These are phyloP conservation scores for Ascochyta rabiei DNA, from an alignment of 2,329 filamentous ascomycete genomes.

Conservation along the genomic window DNA sequence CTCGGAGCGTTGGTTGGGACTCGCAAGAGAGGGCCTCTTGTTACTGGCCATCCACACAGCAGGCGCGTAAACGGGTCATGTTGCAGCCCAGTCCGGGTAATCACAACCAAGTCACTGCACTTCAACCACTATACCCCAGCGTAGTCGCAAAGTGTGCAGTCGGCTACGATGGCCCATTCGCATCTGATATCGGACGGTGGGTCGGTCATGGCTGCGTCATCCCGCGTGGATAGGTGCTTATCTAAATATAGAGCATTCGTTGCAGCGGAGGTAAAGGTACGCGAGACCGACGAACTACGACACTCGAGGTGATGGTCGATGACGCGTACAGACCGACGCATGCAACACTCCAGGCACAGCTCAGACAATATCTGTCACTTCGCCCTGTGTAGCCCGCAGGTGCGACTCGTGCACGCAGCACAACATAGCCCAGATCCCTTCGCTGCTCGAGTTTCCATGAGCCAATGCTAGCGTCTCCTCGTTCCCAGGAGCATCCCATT, in stretches of 20 bases:
- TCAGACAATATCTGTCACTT: neutral
- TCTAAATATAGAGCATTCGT: slow-evolving; percentile 14
- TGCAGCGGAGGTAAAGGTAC: slow-evolving; percentile 14
- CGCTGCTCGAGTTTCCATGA: neutral
- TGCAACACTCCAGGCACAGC: slow-evolving; percentile 6
- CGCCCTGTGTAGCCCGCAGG: neutral
- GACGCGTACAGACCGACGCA: slow-evolving; percentile 14
- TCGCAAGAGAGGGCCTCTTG: neutral
- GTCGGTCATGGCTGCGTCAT: slow-evolving; percentile 12
- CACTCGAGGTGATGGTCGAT: neutral
- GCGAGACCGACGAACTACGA: slow-evolving; percentile 8
- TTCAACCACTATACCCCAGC: neutral
- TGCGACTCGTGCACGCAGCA: neutral
- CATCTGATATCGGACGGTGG: slow-evolving; percentile 10
- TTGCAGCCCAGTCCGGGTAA: neutral
- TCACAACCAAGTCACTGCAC: neutral
- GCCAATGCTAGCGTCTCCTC: slow-evolving; percentile 1
- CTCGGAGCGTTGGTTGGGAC: neutral
- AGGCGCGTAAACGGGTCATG: slow-evolving; percentile 5
- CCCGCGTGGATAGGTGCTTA: slow-evolving; percentile 8
- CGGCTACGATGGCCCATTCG: neutral
- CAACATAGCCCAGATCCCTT: neutral
- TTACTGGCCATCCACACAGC: neutral
- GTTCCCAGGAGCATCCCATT: neutral
- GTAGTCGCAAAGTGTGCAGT: neutral